Evolutionary conservation across 192 early-diverging fungal genomes (phyloP), one percentile per base, ranked within the genome.

Genomic region (Backusella liffmaniae): DNA sequence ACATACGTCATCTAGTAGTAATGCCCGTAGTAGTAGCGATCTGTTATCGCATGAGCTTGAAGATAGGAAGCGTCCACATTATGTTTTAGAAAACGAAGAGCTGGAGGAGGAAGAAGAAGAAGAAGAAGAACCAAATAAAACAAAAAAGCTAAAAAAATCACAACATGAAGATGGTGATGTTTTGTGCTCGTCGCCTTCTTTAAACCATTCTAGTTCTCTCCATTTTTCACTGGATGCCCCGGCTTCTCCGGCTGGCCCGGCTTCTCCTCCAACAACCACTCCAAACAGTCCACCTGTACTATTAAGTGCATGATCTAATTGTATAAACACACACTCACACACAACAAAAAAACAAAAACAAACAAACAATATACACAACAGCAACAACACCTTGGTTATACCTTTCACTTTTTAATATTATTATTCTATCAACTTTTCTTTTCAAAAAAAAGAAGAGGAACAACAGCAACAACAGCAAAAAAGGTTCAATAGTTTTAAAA

Each of bases 191-290:
- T 66, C 66, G 30, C 16, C 32, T 35, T 34, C 66, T 35, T 4
- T 66, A 66, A 66, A 66, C 32, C 67, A 68, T 18, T 36, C 32
- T 36, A 35, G 39, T 18, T 36, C 32, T 36, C 67, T 36, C n/a
- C 69, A 70, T 23, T 70, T 39, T 44, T 29, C 69, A 44, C 37
- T 70, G 35, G 69, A 70, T 42, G 34, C 69, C 69, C 69, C 69
- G 69, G 23, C 69, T 70, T 44, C 69, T 42, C 69, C 69, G 69
- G 69, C 69, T 70, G 69, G 69, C 39, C 69, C 69, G 69, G 69
- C 41, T 70, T 70, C 69, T 70, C 39, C 39, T 70, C 21, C 69
- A 70, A 23, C 69, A 26, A 26, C 68, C 66, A 16, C 66, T 70
- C 69, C 69, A 21, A 70, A 44, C 36, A 70, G 41, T 42, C 69